These are phyloP conservation scores for Pachyrhizus erosus DNA, from an alignment of 306 rosid species.

Conservation along the genomic window DNA sequence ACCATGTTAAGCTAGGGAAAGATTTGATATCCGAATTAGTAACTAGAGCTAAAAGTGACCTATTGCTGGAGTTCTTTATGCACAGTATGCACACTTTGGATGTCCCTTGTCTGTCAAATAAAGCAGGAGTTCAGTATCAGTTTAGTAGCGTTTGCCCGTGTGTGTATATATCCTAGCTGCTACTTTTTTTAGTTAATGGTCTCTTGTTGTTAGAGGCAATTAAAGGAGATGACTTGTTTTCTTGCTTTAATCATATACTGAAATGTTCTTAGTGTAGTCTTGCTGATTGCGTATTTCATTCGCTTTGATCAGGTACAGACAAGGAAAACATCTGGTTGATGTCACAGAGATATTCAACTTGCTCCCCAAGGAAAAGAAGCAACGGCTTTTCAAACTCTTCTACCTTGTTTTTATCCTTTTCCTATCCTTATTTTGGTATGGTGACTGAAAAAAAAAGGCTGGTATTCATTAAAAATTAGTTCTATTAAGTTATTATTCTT, in stretches of 20 bases:
- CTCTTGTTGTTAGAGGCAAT: constrained; percentile 3
- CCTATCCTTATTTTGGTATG: constrained; percentile 91
- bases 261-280: constrained; percentile 25
- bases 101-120: constrained; percentile 6
- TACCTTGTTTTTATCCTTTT: constrained; percentile 77
- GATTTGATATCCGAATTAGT: constrained; percentile 1
- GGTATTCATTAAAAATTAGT: not conserved
- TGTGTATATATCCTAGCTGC: not conserved
- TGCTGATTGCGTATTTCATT: constrained; percentile 15
- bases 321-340: constrained; percentile 72
- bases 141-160: not conserved
- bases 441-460: constrained; percentile 22
- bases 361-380: constrained; percentile 85
- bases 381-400: constrained; percentile 85
- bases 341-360: constrained; percentile 97
- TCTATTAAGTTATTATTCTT: constrained; percentile 30
- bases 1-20: constrained; percentile 1
- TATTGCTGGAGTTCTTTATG: constrained; percentile 15
- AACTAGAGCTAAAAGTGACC: constrained; percentile 24
- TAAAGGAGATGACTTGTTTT: constrained; percentile 2
- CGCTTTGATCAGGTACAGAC: constrained; percentile 62
- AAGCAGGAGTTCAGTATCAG: not conserved
- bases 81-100: not conserved
- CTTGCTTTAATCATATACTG: constrained; percentile 18
- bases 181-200: not conserved